phyloP scores from a whole-genome alignment of 495 filamentous ascomycete species.

The Talaromyces stipitatus region DNA sequence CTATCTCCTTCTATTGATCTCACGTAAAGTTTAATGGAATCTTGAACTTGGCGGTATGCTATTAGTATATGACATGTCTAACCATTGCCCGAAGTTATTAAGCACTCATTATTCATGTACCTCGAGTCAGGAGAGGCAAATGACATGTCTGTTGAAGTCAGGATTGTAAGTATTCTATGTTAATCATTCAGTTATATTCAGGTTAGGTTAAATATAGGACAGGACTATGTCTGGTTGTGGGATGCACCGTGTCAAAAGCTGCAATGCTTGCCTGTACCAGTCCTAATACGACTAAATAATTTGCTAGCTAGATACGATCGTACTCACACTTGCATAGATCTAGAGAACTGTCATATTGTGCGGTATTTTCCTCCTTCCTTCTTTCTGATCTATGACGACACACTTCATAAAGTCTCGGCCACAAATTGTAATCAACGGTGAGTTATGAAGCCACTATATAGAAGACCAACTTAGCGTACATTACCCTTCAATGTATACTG shows the following conservation, averaged over 20 bases:
- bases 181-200: neutral
- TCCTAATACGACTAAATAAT: neutral
- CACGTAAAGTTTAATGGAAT: neutral
- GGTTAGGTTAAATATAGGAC: too few relatives aligned
- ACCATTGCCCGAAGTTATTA: neutral
- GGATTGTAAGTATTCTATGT: neutral
- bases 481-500: neutral
- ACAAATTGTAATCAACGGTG: neutral
- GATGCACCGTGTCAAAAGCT: too few relatives aligned
- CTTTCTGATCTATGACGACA: neutral
- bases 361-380: neutral
- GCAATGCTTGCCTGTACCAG: too few relatives aligned
- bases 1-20: neutral
- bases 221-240: too few relatives aligned
- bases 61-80: neutral
- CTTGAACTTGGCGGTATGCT: neutral
- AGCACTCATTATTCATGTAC: neutral
- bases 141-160: neutral
- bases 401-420: neutral
- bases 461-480: neutral
- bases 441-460: neutral
- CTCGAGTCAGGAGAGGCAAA: neutral
- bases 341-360: neutral
- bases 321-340: neutral
- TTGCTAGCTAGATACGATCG: neutral